Evolutionary conservation across 805 yeast genomes (phyloP), one percentile per base, ranked within the genome.

Genomic region (Lachancea quebecensis): DNA sequence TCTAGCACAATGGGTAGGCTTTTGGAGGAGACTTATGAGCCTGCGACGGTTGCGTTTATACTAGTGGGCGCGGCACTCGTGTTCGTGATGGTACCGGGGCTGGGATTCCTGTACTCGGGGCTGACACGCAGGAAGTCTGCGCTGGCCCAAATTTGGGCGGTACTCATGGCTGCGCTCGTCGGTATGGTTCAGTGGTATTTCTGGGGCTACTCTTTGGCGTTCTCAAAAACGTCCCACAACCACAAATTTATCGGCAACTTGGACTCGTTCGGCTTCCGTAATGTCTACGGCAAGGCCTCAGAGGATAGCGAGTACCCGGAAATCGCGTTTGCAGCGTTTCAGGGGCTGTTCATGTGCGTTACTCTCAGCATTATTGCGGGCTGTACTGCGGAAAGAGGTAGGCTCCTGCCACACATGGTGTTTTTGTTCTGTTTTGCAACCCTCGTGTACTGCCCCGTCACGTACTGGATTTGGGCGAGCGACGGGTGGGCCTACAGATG

Each of bases 121-220:
- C 72, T 90, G 50, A 91, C 95, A 10, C 72, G 96, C 59, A 71
- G 96, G 58, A 89, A 89, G 64, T 80, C 88, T n/a, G 96, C 96
- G 0, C 70, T 89, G 38, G 82, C 91, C 14, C 76, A 87, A 76
- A 80, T 89, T 28, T 87, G 95, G 85, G 78, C 82, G 8, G 79
- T 78, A n/a, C 62, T 87, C 35, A 76, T 82, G 75, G 76, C 88
- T 5, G 79, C 85, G 5, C 73, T 83, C 51, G 79, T 88, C 7
- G 88, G 85, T 1, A 73, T 79, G 44, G 78, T 89, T 59, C 96
- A 89, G 62, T 91, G 98, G 98, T 91, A 89, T 65, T 88, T 91
- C 62, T 93, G 98, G 96, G 97, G 96, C n/a, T 90, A 87, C 62
- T 87, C 96, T 0, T 67, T 91, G 36, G 95, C 98, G 3, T 89